Evolutionary conservation across 176 grass and related monocot species (phyloP).

Genomic region (Cenchrus americanus): DNA sequence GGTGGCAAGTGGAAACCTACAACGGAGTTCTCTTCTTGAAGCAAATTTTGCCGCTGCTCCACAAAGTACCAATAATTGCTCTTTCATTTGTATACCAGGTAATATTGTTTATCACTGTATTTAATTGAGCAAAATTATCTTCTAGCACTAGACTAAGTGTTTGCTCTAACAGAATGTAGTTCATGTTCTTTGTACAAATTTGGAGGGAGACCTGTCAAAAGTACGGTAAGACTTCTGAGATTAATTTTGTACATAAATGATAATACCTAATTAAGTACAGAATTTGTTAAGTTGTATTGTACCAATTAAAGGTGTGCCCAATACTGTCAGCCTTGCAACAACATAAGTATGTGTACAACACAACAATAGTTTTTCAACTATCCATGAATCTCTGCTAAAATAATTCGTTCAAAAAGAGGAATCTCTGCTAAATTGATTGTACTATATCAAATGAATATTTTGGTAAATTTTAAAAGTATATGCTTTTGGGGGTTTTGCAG

Average conservation of each 20-base stretch:
- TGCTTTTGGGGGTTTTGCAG: constrained; percentile 54
- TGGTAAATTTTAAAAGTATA: constrained; percentile 7
- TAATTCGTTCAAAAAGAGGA: too few relatives aligned
- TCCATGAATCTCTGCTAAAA: not conserved
- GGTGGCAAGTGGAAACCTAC: constrained; percentile 69
- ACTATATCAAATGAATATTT: not conserved
- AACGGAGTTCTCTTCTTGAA: constrained; percentile 84
- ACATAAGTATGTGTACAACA: constrained; percentile 22
- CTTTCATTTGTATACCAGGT: constrained; percentile 98
- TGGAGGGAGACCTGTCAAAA: constrained; percentile 90
- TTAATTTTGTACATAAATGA: not conserved
- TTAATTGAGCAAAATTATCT: constrained; percentile 24
- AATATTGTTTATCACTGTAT: constrained; percentile 26
- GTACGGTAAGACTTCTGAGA: constrained; percentile 63
- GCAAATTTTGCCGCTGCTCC: constrained; percentile 54
- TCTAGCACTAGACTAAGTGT: constrained; percentile 38
- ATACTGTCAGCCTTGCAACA: not conserved
- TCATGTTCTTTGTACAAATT: constrained; percentile 88
- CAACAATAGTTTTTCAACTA: not conserved
- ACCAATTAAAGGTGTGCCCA: not conserved
- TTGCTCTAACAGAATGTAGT: constrained; percentile 85
- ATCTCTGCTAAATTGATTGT: not conserved
- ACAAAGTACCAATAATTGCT: constrained; percentile 89
- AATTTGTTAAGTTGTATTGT: not conserved
- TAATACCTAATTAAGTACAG: constrained; percentile 6